A percentile compares a stretch with the other conserved stretches of the same genome.
phyloP scores from a whole-genome alignment of 1,284 basidiomycete species.

The Trametes polyzona region DNA sequence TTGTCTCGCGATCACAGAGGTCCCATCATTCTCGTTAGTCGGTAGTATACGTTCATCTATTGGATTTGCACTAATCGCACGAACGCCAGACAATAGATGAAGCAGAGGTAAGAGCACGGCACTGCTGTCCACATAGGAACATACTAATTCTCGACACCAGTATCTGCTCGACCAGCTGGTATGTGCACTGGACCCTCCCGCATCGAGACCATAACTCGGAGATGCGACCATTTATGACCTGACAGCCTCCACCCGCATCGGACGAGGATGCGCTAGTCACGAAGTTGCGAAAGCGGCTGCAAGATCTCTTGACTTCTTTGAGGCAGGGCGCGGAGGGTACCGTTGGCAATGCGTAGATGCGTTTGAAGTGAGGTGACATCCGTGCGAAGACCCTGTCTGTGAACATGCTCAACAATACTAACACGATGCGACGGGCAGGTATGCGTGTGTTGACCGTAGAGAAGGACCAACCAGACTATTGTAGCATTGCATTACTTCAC shows the following conservation, averaged over 20 bases:
- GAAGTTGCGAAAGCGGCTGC: constrained; percentile 32
- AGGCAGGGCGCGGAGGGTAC: constrained; percentile 33
- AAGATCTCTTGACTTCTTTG: constrained; percentile 31
- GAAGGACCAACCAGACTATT: no score
- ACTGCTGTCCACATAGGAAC: background rate
- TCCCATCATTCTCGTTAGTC: no score
- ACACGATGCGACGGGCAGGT: no score
- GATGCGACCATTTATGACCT: background rate
- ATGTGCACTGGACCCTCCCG: constrained; percentile 13
- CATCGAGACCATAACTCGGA: background rate
- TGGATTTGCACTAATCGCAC: no score
- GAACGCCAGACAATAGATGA: constrained; percentile 39
- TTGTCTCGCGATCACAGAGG: no score
- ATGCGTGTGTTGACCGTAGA: no score
- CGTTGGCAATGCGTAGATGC: background rate
- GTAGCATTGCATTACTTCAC: no score
- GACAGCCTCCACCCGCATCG: constrained; percentile 31
- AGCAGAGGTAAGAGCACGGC: constrained; percentile 29
- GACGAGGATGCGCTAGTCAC: constrained; percentile 33
- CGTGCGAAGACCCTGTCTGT: background rate
- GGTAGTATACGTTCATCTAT: no score
- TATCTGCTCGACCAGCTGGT: constrained; percentile 37
- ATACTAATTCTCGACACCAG: constrained; percentile 11
- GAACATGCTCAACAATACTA: background rate
- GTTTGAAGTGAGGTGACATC: background rate